Evolutionary conservation across 805 yeast species (phyloP).

Genomic region (Yarrowia sp.): DNA sequence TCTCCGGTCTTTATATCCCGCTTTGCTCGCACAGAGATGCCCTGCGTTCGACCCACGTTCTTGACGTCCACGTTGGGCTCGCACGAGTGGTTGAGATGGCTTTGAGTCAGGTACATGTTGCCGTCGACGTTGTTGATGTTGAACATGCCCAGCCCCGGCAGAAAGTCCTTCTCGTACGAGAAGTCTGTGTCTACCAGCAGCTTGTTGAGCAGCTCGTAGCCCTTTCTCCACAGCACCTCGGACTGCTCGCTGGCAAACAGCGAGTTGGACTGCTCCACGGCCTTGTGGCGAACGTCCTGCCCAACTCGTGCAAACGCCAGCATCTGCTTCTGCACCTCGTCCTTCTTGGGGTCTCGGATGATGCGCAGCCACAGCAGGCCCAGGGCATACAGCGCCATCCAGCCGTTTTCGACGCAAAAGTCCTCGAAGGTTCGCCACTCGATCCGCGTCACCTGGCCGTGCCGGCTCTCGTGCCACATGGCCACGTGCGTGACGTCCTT

Average conservation of each 20-base stretch:
- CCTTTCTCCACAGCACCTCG: constrained; percentile 60
- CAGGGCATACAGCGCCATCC: constrained; percentile 67
- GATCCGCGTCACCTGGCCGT: constrained; percentile 35
- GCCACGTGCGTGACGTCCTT: constrained; percentile 52
- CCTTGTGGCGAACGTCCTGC: constrained; percentile 61
- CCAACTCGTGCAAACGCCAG: constrained; percentile 65
- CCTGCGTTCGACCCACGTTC: constrained; percentile 48
- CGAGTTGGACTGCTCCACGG: constrained; percentile 49
- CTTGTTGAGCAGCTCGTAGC: constrained; percentile 51
- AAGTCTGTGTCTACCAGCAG: constrained; percentile 42
- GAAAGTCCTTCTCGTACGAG: constrained; percentile 51
- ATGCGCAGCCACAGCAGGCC: constrained; percentile 54
- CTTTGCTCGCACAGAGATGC: constrained; percentile 59
- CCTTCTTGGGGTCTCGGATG: constrained; percentile 44
- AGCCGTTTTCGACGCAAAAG: constrained; percentile 60
- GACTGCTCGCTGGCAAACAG: constrained; percentile 55
- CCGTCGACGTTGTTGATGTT: constrained; percentile 72
- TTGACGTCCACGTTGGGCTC: constrained; percentile 64
- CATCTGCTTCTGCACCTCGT: constrained; percentile 45
- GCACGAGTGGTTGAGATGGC: constrained; percentile 76
- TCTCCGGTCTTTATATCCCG: constrained; percentile 60
- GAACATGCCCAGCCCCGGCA: constrained; percentile 65
- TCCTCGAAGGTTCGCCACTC: constrained; percentile 56
- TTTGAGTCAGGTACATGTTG: constrained; percentile 53
- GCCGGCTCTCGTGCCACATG: constrained; percentile 53